A percentile compares a stretch with the other conserved stretches of the same genome.
These are phyloP conservation scores for Lophiotrema nucula DNA, from an alignment of 495 filamentous ascomycete genomes.

Conservation along the genomic window DNA sequence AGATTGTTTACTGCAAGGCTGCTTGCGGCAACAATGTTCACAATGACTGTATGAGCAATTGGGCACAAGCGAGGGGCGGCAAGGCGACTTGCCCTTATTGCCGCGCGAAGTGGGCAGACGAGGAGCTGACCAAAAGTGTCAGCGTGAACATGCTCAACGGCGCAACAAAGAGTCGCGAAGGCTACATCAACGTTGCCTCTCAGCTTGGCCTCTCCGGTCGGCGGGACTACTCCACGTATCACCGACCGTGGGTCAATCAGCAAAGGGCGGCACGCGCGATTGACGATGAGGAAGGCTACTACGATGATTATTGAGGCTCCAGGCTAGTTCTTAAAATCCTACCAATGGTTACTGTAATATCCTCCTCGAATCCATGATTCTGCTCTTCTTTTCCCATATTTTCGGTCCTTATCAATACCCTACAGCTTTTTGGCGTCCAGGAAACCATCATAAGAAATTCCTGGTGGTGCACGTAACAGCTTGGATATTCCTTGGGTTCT, in stretches of 20 bases:
- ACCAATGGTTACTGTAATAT: too few relatives aligned
- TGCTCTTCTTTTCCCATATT: too few relatives aligned
- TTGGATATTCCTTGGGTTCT: too few relatives aligned
- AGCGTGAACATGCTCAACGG: constrained; percentile 48
- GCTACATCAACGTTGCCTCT: constrained; percentile 65
- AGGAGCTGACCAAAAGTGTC: constrained; percentile 45
- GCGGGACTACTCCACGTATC: constrained; percentile 47
- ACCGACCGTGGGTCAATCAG: constrained; percentile 2
- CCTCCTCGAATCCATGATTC: too few relatives aligned
- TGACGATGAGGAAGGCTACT: too few relatives aligned
- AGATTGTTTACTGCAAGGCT: constrained; percentile 67
- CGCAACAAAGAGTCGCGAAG: constrained; percentile 48
- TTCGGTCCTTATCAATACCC: too few relatives aligned
- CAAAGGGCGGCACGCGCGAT: too few relatives aligned
- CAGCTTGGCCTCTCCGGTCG: constrained; percentile 59
- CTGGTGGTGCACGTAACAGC: too few relatives aligned
- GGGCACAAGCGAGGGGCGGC: constrained; percentile 56
- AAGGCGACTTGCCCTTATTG: constrained; percentile 68
- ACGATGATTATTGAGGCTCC: too few relatives aligned
- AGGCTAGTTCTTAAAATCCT: too few relatives aligned
- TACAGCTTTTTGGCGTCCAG: too few relatives aligned
- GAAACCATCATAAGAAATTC: too few relatives aligned
- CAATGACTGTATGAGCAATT: constrained; percentile 67
- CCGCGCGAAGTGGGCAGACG: constrained; percentile 65
- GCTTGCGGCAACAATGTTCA: constrained; percentile 80